Percentiles rank a stretch among this genome's conserved stretches.
Conservation (phyloP, 2,329 filamentous ascomycete species). For the Plenodomus biglobosus region DNA sequence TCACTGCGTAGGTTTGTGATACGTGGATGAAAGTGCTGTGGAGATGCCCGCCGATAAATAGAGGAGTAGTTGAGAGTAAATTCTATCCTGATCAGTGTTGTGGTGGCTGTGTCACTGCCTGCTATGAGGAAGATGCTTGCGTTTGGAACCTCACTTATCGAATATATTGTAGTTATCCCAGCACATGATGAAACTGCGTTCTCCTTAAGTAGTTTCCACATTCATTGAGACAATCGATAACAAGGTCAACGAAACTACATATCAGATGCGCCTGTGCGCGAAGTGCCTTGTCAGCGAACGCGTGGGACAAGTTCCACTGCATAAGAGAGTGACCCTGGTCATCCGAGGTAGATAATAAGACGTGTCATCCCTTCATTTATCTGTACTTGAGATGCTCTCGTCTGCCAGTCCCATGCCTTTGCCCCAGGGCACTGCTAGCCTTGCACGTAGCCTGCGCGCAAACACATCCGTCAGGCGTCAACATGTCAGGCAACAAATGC, state of each 20-base stretch:
- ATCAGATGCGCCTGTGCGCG: conserved; percentile 46
- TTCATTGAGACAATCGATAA: conserved; percentile 40
- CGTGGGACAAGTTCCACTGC: conserved; percentile 44
- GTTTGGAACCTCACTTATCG: conserved; percentile 8
- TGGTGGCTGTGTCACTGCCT: conserved; percentile 51
- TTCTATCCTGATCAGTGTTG: too few relatives aligned
- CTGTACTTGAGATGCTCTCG: too few relatives aligned
- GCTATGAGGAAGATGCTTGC: conserved; percentile 48
- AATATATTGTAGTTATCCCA: conserved; percentile 31
- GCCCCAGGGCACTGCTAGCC: too few relatives aligned
- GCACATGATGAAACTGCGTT: conserved; percentile 26
- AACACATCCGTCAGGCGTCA: too few relatives aligned
- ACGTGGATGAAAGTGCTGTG: conserved; percentile 21
- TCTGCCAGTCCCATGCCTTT: too few relatives aligned
- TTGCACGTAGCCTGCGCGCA: too few relatives aligned
- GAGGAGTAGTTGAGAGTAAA: too few relatives aligned
- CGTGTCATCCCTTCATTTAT: too few relatives aligned
- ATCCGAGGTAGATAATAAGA: conserved; percentile 28
- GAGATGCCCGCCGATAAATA: too few relatives aligned
- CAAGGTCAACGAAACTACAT: conserved; percentile 44
- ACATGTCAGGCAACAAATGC: too few relatives aligned
- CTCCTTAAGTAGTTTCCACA: conserved; percentile 12
- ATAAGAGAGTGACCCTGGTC: conserved; percentile 40
- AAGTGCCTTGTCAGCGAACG: conserved; percentile 49
- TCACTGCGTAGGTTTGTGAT: too few relatives aligned